phyloP scores from a whole-genome alignment of 371 early-diverging fungal genomes.

The Lichtheimia ramosa region DNA sequence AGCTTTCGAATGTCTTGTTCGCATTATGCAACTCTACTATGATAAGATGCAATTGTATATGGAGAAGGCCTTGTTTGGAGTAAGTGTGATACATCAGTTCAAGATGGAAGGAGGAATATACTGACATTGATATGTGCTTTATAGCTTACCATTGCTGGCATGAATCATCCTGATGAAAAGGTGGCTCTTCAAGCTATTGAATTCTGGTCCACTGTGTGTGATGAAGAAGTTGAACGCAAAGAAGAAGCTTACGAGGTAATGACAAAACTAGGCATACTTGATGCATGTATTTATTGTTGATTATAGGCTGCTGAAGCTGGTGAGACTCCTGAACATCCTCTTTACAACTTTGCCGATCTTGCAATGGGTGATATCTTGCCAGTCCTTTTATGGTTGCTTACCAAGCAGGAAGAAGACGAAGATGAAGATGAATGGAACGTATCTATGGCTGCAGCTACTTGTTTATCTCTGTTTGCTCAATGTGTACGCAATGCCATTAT shows the following conservation, averaged over 20 bases:
- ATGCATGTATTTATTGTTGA: neutral
- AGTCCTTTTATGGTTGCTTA: constrained; percentile 84
- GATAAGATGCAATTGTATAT: constrained; percentile 93
- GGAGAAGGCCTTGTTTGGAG: constrained; percentile 90
- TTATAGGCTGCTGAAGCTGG: constrained; percentile 56
- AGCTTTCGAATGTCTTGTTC: constrained; percentile 93
- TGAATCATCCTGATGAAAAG: constrained; percentile 75
- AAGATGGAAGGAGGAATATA: neutral
- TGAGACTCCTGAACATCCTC: constrained; percentile 54
- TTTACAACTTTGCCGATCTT: constrained; percentile 75
- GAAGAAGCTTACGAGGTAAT: constrained; percentile 47
- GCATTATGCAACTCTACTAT: constrained; percentile 94
- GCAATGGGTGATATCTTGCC: constrained; percentile 82
- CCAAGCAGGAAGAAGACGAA: constrained; percentile 94
- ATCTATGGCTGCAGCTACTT: constrained; percentile 96
- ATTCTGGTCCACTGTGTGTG: constrained; percentile 98
- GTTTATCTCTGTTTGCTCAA: constrained; percentile 84
- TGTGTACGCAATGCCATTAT: constrained; percentile 81
- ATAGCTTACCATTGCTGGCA: constrained; percentile 86
- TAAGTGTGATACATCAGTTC: constrained; percentile 38
- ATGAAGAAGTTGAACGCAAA: constrained; percentile 83
- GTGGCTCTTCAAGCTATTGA: constrained; percentile 96
- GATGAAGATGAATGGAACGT: constrained; percentile 98
- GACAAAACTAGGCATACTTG: too few relatives aligned
- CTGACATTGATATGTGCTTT: neutral